These are phyloP conservation scores for Fusarium praegraminearum DNA, from an alignment of 2,329 filamentous ascomycete genomes.

Conservation along the genomic window DNA sequence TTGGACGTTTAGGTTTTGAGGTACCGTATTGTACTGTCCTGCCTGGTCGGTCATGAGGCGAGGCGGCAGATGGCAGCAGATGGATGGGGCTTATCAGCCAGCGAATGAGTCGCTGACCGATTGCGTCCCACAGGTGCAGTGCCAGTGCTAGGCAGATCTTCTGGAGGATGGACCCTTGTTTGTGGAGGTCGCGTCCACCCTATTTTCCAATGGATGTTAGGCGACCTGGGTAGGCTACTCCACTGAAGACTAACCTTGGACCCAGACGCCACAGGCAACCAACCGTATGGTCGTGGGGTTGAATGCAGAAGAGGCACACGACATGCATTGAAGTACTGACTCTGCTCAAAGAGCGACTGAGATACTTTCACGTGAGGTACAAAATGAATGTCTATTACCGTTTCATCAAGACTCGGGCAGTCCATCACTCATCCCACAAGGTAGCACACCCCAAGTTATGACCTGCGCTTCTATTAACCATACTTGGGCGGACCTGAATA, in stretches of 20 bases:
- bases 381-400: not conserved
- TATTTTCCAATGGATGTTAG: not conserved
- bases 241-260: slow-evolving; percentile 1
- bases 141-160: slow-evolving; percentile 42
- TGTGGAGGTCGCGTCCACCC: slow-evolving; percentile 16
- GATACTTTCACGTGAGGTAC: slow-evolving; percentile 42
- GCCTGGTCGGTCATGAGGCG: slow-evolving; percentile 46
- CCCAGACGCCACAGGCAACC: slow-evolving; percentile 38
- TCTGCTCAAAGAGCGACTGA: slow-evolving; percentile 3
- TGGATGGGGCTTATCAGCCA: slow-evolving; percentile 47
- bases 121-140: slow-evolving; percentile 31
- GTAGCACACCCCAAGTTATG: not conserved
- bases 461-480: not conserved
- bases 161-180: slow-evolving; percentile 40
- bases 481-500: slow-evolving; percentile 2
- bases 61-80: slow-evolving; percentile 43
- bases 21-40: slow-evolving; percentile 8
- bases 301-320: slow-evolving; percentile 37
- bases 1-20: slow-evolving; percentile 17
- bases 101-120: slow-evolving; percentile 46
- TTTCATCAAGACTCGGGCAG: slow-evolving; percentile 17
- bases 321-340: slow-evolving; percentile 26
- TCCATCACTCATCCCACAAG: slow-evolving; percentile 6
- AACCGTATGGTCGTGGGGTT: slow-evolving; percentile 24
- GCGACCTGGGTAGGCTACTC: not conserved